Evolutionary conservation across 495 filamentous ascomycete species (phyloP).

Genomic region (Hypoxylon crocopeplum): DNA sequence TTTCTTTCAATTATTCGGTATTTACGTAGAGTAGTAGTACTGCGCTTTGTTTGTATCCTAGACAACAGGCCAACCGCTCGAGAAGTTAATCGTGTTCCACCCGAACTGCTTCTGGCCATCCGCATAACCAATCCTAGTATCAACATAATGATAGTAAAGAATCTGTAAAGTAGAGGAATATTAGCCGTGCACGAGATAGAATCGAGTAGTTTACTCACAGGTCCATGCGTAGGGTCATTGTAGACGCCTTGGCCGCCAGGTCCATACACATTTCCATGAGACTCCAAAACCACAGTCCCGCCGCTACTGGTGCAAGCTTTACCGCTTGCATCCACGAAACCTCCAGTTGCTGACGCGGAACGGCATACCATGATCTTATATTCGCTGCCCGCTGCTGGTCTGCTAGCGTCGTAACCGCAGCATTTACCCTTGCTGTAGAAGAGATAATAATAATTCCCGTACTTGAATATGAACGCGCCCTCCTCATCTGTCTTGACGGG

Average conservation of each 20-base stretch:
- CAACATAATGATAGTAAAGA: slow-evolving; percentile 75
- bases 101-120: slow-evolving; percentile 72
- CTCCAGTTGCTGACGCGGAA: slow-evolving; percentile 56
- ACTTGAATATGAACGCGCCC: slow-evolving; percentile 62
- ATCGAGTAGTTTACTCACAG: slow-evolving; percentile 43
- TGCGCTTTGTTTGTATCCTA: too few relatives aligned
- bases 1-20: too few relatives aligned
- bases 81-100: slow-evolving; percentile 70
- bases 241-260: slow-evolving; percentile 70
- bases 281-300: slow-evolving; percentile 68
- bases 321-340: slow-evolving; percentile 68
- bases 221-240: slow-evolving; percentile 42
- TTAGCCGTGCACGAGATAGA: slow-evolving; percentile 25
- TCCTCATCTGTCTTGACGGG: slow-evolving; percentile 61
- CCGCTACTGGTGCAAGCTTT: slow-evolving; percentile 62
- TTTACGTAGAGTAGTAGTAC: too few relatives aligned
- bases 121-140: slow-evolving; percentile 68
- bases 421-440: slow-evolving; percentile 70
- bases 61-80: slow-evolving; percentile 70
- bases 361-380: slow-evolving; percentile 73
- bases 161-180: slow-evolving; percentile 49
- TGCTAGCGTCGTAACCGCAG: slow-evolving; percentile 58
- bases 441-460: slow-evolving; percentile 67
- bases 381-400: slow-evolving; percentile 64
- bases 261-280: slow-evolving; percentile 69